Base-by-base conservation (phyloP, 2,329 filamentous ascomycete species). In the Grosmannia serpens region DNA sequence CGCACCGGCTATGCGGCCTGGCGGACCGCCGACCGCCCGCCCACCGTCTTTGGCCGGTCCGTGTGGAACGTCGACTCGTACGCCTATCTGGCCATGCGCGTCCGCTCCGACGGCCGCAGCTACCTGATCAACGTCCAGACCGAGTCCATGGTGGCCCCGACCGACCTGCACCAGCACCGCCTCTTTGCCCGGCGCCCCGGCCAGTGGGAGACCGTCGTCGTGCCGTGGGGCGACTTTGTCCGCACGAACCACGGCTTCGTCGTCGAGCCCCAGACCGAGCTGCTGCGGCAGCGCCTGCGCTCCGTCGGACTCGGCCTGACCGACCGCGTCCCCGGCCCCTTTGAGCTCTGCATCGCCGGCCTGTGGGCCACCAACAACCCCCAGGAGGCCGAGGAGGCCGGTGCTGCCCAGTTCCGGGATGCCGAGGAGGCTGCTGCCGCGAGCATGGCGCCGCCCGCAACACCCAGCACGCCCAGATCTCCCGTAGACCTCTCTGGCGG, bases 41-140 rank as follows among this genome's bases (percentile, higher is more conserved):
- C 83, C 10, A 95, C 89, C 24, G 71, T 96, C n/a, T 96, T 97
- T 67, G 94, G 94, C 47, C 86, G 85, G 58, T 78, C 88, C 38
- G 75, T 90, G 26, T 96, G 90, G 89, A 87, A 97, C 69, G 86
- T 96, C 56, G 91, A 96, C 67, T 85, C 88, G 3, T 97, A 95
- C 73, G 76, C 81, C 15, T 96, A 91, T 72, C 84, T 99, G 11
- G 92, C 90, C 0, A 73, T 99, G 67, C 86, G 91, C 17, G 80
- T 99, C 65, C 94, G 91, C 70, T 92, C 89, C 3, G 94, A 97
- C 69, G 91, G 91, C 20, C 80, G 94, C 60, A 87, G 89, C 66
- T 99, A 97, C 75, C 89, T 96, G 59, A 84, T 99, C 67, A 99
- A 99, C 71, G 76, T 99, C 20, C 94, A 97, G 75, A 96, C 91